Evolutionary conservation across 495 filamentous ascomycete genomes (phyloP), one percentile per base, ranked within the genome.

Genomic region (Xylaria palmicola): DNA sequence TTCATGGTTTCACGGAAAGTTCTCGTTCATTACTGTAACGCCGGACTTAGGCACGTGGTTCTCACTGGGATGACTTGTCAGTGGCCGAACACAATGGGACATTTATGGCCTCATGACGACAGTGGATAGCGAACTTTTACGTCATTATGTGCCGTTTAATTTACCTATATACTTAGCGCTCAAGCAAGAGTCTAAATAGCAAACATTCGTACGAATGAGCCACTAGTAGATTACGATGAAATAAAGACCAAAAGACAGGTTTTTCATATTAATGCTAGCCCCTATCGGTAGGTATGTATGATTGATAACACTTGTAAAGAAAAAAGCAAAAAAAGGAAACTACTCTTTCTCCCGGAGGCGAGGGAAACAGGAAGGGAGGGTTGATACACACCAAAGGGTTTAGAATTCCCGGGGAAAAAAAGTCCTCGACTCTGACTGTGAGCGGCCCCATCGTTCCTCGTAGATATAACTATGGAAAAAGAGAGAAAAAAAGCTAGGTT

Each of bases 341-440:
- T 20, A 44, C 10, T 27, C 32, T 7, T 60, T 24, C 36, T 49
- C 36, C 36, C 12, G 52, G 24, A 30, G 29, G 22, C 17, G 32
- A 40, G 24, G 6, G 51, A 40, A 34, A 43, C 27, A 59, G 57
- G 56, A 52, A 56, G 57, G 59, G 40, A 63, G 54, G 63, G 65
- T 62, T 45, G 61, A 64, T 66, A 76, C 40, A 78, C 76, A 76
- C 66, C 68, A 50, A 30, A 56, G 52, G n/a, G n/a, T 49, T 48
- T 64, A 61, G 64, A 32, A 48, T 53, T 68, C 34, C 52, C 29
- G 37, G n/a, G n/a, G n/a, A n/a, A n/a, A n/a, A 37, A 61, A 61
- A 55, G 59, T 50, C 24, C 44, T 51, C 27, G 12, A 39, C 26
- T 36, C 5, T 19, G 17, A 30, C 45, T 43, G n/a, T n/a, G n/a